A percentile compares a stretch with the other conserved stretches of the same genome.
These are phyloP conservation scores for Pyronema omphalodes DNA, from an alignment of 495 filamentous ascomycete species.

Conservation along the genomic window DNA sequence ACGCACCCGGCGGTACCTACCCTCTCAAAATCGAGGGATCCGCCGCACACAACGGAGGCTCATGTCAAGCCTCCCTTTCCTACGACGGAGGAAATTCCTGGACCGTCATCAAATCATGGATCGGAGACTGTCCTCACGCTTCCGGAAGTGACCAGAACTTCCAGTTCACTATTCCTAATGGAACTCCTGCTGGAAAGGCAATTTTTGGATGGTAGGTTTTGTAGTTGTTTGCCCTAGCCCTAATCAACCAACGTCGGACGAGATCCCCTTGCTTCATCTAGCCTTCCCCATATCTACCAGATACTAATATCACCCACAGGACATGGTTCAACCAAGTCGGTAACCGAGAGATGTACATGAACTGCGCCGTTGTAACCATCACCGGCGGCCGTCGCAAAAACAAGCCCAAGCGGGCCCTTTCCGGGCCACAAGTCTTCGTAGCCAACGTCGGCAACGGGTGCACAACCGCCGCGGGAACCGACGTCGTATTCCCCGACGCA, in stretches of 20 bases:
- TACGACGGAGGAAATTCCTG: constrained; percentile 38
- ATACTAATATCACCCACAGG: constrained; percentile 25
- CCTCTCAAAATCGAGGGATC: constrained; percentile 26
- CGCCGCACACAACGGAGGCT: constrained; percentile 44
- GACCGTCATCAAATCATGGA: constrained; percentile 44
- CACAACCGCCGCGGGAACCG: constrained; percentile 30
- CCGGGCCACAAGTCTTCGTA: constrained; percentile 42
- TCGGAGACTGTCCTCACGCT: constrained; percentile 35
- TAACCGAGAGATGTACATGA: constrained; percentile 59
- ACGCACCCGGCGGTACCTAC: constrained; percentile 28
- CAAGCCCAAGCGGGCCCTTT: not conserved
- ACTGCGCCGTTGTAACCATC: constrained; percentile 45
- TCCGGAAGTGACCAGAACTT: constrained; percentile 26
- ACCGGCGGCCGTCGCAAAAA: not conserved
- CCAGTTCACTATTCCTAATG: constrained; percentile 31
- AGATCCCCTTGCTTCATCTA: too few relatives aligned
- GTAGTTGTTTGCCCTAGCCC: constrained; percentile 7
- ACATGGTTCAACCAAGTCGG: constrained; percentile 57
- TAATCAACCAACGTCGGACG: too few relatives aligned
- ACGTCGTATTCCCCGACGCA: constrained; percentile 40
- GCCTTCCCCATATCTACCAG: constrained; percentile 1
- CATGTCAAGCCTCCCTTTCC: constrained; percentile 45
- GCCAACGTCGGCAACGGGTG: constrained; percentile 42
- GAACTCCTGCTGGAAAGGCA: constrained; percentile 32
- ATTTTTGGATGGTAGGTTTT: constrained; percentile 40